Evolutionary conservation across 192 early-diverging fungal species (phyloP), one percentile per base, ranked within the genome.

Genomic region (Funneliformis geosporum): DNA sequence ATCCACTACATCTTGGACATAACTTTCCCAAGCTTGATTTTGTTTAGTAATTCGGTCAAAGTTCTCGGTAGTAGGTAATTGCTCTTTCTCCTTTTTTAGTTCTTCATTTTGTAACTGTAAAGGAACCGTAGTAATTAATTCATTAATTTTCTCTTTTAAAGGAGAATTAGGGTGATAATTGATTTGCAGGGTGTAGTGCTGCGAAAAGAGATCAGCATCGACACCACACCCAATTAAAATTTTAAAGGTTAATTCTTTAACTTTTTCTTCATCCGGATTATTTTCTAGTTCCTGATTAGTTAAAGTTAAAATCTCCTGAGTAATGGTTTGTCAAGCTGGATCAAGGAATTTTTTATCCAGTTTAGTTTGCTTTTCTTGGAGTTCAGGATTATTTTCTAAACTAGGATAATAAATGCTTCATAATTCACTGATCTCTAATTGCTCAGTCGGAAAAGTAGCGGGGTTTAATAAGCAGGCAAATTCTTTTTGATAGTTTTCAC

Each of bases 51-150:
- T 8, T 72, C 44, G 43, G 18, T 2, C 40, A 72, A 47, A 72
- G 44, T 72, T 72, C 40, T 72, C 70, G 40, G 70, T 4, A 44
- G 18, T 72, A 16, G 70, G 70, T 72, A 72, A 72, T 72, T 72
- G 70, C 16, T 44, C 42, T 21, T 39, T 18, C 44, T 72, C 40
- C 18, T 72, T 27, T 47, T 72, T 72, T 44, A 72, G 44, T 42
- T 3, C 2, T 33, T 72, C 46, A 39, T 27, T 72, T 72, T 72
- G 42, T 72, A 72, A 72, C 21, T 72, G 39, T 72, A 72, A 72
- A 72, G 70, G 70, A 44, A 42, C 44, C 4, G 6, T 43, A n/a
- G 46, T 7, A 72, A 72, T 44, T 72, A 72, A 39, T 72, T 72
- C 70, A 44, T 44, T 72, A 42, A 72, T 72, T 27, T 72, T 42